phyloP scores from a whole-genome alignment of 768 basidiomycete genomes.

The Suillus luteus region DNA sequence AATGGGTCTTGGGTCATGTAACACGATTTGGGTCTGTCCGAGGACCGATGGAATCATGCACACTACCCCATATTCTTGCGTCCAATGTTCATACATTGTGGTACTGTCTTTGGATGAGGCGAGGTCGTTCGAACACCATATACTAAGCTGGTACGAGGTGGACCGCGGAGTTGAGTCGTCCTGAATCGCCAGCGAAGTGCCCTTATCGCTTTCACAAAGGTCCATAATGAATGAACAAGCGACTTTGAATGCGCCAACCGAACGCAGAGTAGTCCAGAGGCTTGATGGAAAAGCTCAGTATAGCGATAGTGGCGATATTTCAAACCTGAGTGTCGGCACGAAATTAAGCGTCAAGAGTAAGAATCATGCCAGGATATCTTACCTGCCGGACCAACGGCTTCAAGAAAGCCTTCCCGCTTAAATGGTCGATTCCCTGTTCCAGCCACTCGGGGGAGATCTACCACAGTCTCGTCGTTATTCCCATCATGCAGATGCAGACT shows the following conservation, averaged over 20 bases:
- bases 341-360: conserved; percentile 10
- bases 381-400: conserved; percentile 90
- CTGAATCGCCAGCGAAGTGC: conserved; percentile 13
- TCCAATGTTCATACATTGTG: conserved; percentile 45
- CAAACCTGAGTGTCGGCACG: conserved; percentile 46
- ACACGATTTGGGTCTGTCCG: conserved; percentile 37
- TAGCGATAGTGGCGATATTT: conserved; percentile 38
- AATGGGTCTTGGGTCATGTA: conserved; percentile 25
- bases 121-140: conserved; percentile 41
- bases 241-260: background rate
- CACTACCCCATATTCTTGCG: conserved; percentile 44
- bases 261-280: background rate
- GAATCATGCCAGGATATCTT: conserved; percentile 18
- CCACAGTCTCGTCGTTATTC: conserved; percentile 25
- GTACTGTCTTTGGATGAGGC: conserved; percentile 32
- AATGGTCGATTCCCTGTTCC: conserved; percentile 83
- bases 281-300: background rate
- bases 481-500: conserved; percentile 36
- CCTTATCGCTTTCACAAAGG: background rate
- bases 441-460: conserved; percentile 77
- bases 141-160: conserved; percentile 25
- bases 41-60: conserved; percentile 40
- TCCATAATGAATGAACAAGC: no score
- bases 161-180: conserved; percentile 44
- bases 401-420: conserved; percentile 78